Base-by-base conservation (phyloP, 306 rosid species). In the Gastrolobium villosum region DNA sequence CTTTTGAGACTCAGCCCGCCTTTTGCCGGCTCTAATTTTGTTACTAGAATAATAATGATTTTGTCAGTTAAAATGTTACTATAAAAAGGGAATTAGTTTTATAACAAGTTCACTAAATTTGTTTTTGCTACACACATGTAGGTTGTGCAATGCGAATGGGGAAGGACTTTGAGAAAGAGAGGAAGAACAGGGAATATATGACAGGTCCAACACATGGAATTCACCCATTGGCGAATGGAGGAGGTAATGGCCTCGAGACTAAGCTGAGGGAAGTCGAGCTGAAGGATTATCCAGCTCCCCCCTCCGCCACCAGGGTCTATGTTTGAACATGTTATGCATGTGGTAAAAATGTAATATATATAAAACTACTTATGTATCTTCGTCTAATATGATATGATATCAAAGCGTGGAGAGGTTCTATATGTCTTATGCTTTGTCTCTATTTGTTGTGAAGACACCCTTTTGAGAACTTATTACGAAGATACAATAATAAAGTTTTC, bases 201-300 rank as follows among this genome's bases (percentile, higher is more conserved):
- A 39, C 44, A 14, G 98, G 98, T 4, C 96, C 89, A 0, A 50
- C 5, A 0, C 86, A 85, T 48, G 94, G 97, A 7, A 64, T 94
- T 13, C 93, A 94, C 74, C 95, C 96, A 2, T 40, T 88, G 82
- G 97, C 97, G 0, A 94, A 94, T 67, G 94, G 88, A 0, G 89
- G 81, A 3, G 94, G 97, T 7, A 85, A 82, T 64, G 98, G 97
- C 2, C 74, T 86, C 5, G 82, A 81, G 62, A 89, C 91, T 13
- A 82, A 77, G 49, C 86, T 94, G 3, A 88, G 98, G 65, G 93
- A 89, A 90, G 81, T 79, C 1, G 63, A 72, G 1, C 71, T 76
- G n/a, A 72, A 65, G 4, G 46, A 77, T 9, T 36, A 72, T 36
- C 0, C 31, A 35, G 11, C 45, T 13, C 54, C 78, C 1, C 41